These are phyloP conservation scores for Alopecurus myosuroides DNA, from an alignment of 176 grass and related monocot species.

Conservation along the genomic window DNA sequence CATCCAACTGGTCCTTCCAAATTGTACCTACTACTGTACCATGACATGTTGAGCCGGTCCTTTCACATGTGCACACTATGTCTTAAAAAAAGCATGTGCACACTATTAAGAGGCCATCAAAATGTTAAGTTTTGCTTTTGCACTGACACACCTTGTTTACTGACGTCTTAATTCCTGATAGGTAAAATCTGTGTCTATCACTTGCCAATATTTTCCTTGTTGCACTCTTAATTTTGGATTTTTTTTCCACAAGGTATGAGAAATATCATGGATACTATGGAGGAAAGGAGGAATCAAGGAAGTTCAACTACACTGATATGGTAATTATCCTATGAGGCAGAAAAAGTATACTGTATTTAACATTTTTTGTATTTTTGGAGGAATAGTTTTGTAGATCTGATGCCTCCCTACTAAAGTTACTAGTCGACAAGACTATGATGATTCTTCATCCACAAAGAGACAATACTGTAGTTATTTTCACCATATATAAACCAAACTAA, in stretches of 20 bases:
- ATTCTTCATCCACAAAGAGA: neutral
- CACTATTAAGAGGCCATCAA: neutral
- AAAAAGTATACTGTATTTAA: neutral
- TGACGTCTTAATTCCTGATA: neutral
- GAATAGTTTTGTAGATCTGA: neutral
- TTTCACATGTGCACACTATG: neutral
- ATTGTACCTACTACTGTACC: neutral
- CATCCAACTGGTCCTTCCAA: neutral
- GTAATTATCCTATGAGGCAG: constrained; percentile 27
- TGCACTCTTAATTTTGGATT: constrained; percentile 13
- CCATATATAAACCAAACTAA: neutral
- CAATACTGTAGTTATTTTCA: neutral
- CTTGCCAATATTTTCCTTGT: neutral
- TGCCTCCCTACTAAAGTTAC: neutral
- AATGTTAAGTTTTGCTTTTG: neutral
- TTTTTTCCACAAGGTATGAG: constrained; percentile 66
- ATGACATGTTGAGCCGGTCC: neutral
- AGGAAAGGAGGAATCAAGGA: constrained; percentile 90
- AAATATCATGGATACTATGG: constrained; percentile 89
- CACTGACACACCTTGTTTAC: neutral
- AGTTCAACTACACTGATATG: constrained; percentile 93
- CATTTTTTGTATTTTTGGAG: neutral
- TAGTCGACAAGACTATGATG: neutral
- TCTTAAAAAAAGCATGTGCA: neutral
- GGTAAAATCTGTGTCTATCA: neutral